These are phyloP conservation scores for Aureobasidium sp. DNA, from an alignment of 2,329 filamentous ascomycete genomes.

Conservation along the genomic window DNA sequence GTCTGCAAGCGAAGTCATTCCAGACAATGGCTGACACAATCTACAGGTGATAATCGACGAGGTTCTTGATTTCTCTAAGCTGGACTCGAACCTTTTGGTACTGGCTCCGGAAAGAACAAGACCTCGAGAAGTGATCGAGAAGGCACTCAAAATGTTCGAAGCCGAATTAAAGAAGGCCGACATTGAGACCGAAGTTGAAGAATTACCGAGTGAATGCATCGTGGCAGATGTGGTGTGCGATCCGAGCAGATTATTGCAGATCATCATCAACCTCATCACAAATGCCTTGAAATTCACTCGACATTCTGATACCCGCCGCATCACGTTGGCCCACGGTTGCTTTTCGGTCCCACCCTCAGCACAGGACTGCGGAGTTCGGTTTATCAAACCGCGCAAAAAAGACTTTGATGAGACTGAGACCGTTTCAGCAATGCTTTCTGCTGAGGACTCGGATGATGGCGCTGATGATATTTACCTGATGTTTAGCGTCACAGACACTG, in stretches of 20 bases:
- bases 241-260: constrained; percentile 20
- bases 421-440: not conserved
- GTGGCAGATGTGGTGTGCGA: constrained; percentile 24
- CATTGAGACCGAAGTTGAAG: constrained; percentile 19
- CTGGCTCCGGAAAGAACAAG: constrained; percentile 19
- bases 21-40: not conserved
- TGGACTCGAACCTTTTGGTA: constrained; percentile 36
- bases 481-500: constrained; percentile 30
- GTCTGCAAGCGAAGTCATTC: not conserved
- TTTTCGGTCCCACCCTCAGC: constrained; percentile 25
- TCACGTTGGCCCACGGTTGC: constrained; percentile 33
- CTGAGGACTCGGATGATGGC: constrained; percentile 26
- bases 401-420: not conserved
- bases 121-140: constrained; percentile 18
- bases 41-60: constrained; percentile 36
- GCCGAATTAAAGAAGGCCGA: constrained; percentile 22
- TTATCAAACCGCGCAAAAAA: constrained; percentile 23
- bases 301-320: constrained; percentile 24
- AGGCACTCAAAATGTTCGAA: constrained; percentile 28
- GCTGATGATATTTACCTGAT: constrained; percentile 30
- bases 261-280: constrained; percentile 23
- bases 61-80: constrained; percentile 37
- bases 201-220: constrained; percentile 24
- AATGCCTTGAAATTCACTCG: constrained; percentile 24
- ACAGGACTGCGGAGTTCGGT: constrained; percentile 26